These are phyloP conservation scores for Orbilia brochopaga DNA, from an alignment of 2,329 filamentous ascomycete species.

Conservation along the genomic window DNA sequence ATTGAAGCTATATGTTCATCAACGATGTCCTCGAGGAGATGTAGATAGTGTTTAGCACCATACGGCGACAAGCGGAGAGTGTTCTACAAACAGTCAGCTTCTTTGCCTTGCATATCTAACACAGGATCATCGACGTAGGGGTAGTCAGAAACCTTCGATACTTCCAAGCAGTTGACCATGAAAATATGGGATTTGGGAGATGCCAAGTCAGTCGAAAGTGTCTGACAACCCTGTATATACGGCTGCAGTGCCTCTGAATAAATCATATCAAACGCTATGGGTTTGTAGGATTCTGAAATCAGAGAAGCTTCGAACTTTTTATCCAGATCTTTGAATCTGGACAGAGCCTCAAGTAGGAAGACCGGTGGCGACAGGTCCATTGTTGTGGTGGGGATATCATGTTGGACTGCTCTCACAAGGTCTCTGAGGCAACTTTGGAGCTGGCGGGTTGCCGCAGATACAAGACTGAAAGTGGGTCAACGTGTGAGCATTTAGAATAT, in stretches of 20 bases:
- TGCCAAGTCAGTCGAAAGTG: conserved; percentile 68
- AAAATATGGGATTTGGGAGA: conserved; percentile 71
- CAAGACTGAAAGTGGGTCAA: conserved; percentile 62
- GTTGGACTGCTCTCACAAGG: conserved; percentile 75
- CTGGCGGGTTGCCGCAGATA: conserved; percentile 78
- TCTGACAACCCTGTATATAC: conserved; percentile 77
- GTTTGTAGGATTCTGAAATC: conserved; percentile 65
- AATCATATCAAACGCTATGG: conserved; percentile 75
- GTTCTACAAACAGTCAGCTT: conserved; percentile 17
- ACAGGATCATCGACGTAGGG: conserved; percentile 62
- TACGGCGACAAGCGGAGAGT: conserved; percentile 44
- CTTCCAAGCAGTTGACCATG: conserved; percentile 72
- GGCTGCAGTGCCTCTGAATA: conserved; percentile 82
- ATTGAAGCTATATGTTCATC: conserved; percentile 66
- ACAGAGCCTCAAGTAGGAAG: conserved; percentile 80
- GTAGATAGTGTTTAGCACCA: conserved; percentile 60
- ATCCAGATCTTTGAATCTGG: conserved; percentile 78
- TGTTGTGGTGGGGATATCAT: conserved; percentile 72
- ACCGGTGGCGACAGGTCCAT: conserved; percentile 77
- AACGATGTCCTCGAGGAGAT: conserved; percentile 66
- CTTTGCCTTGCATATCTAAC: background rate
- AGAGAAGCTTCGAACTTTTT: conserved; percentile 86
- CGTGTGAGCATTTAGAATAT: background rate
- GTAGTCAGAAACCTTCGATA: conserved; percentile 68
- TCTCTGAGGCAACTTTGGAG: conserved; percentile 83